phyloP scores from a whole-genome alignment of 257 asterid genomes.

The Solanum chiquidenum region DNA sequence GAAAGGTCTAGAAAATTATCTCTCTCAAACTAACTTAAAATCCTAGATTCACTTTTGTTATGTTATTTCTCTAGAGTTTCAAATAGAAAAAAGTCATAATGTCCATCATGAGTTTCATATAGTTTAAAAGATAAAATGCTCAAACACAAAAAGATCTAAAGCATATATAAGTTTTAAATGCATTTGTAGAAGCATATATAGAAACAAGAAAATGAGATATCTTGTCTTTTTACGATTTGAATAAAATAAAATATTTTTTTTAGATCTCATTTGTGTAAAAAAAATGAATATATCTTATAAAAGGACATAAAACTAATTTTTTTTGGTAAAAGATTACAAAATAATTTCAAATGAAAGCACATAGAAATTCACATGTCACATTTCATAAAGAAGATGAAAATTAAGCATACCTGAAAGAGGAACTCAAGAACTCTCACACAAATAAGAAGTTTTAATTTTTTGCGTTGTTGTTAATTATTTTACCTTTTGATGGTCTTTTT shows the following conservation, averaged over 20 bases:
- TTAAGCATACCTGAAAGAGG: not conserved
- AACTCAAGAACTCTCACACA: no score
- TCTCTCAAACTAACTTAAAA: not conserved
- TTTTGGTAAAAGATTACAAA: not conserved
- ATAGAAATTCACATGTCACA: not conserved
- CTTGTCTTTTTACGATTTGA: no score
- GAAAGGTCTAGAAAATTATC: no score
- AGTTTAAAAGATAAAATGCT: not conserved
- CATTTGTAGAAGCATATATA: no score
- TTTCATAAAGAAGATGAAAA: not conserved
- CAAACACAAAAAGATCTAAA: not conserved
- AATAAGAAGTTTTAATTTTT: no score
- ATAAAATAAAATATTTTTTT: no score
- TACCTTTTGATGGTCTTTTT: no score
- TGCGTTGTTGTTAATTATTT: no score
- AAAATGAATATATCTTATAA: not conserved
- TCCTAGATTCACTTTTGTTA: not conserved
- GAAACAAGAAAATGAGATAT: no score
- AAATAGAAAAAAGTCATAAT: not conserved
- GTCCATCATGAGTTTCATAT: not conserved
- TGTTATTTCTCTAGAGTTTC: not conserved
- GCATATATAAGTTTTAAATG: not conserved
- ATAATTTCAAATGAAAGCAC: not conserved
- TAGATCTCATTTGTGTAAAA: not conserved
- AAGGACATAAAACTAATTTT: not conserved